Base-by-base conservation (phyloP, 495 filamentous ascomycete species). In the Jackrogersella multiformis region DNA sequence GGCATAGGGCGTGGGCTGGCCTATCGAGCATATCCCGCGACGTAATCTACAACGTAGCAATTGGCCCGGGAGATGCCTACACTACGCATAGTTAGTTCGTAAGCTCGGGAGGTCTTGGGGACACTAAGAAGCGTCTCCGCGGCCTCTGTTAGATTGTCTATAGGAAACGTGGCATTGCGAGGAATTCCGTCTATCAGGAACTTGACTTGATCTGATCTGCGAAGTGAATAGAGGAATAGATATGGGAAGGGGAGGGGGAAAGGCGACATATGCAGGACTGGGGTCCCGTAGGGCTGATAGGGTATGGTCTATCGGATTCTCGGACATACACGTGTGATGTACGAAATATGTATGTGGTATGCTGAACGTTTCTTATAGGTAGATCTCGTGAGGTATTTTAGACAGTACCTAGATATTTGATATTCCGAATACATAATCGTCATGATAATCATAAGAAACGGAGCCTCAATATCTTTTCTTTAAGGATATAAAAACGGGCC, bases 211-310 rank as follows among this genome's bases (percentile, higher is more conserved):
- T 30, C 36, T 15, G 36, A 57, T 13, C 21, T 21, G 23, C 26
- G 62, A 28, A 36, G 13, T 28, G 18, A 45, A 51, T 18, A 38
- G 28, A 49, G 21, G 21, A 48, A 35, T 46, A 32, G 38, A 26
- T 39, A 42, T 39, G 12, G 35, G 48, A 35, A 26, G 34, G 6
- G 26, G 21, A 32, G 54, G 15, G 39, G 48, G 38, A 28, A 58
- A 36, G 38, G 15, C 2, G 16, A 48, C 18, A 18, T 39, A 65
- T 61, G 61, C 44, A 61, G 44, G 54, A 45, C 60, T 26, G 16
- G 49, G 56, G 35, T 30, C 5, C 30, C 28, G 39, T 70, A 70
- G 61, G 67, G 67, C 67, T 70, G 67, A 66, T 54, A 66, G 46
- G 61, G 57, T 56, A 24, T 20, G 38, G 13, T 20, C 15, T 41